A percentile compares a stretch with the other conserved stretches of the same genome.
Conservation (phyloP, 352 stramenopile species). For the Phytopythium aichiense region DNA sequence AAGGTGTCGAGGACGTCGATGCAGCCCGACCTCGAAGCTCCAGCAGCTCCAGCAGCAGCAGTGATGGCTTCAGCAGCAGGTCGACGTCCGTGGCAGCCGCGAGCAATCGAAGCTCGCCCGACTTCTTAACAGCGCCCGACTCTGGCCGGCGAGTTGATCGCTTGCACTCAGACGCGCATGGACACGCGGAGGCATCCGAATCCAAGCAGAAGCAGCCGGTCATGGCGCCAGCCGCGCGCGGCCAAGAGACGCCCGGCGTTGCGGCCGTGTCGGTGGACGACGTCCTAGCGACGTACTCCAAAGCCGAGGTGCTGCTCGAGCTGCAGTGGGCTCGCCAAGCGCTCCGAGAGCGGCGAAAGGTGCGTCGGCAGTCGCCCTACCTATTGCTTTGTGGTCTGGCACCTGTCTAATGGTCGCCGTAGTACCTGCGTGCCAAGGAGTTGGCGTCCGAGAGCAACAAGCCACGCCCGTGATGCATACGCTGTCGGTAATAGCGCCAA, state of each 20-base stretch:
- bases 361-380: constrained; percentile 9
- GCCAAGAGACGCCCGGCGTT: background rate
- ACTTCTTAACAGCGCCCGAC: background rate
- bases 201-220: constrained; percentile 7
- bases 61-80: background rate
- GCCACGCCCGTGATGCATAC: background rate
- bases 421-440: constrained; percentile 34
- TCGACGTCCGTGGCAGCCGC: background rate
- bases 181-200: constrained; percentile 1
- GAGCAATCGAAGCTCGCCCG: background rate
- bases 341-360: constrained; percentile 41
- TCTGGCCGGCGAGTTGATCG: background rate
- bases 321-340: constrained; percentile 48
- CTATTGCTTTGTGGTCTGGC: background rate
- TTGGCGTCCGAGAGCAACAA: background rate
- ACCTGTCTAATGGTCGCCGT: constrained; percentile 1
- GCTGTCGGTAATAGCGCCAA: background rate
- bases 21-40: background rate
- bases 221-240: background rate
- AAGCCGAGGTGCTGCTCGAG: constrained; percentile 45
- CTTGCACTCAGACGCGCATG: background rate
- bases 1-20: background rate
- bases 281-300: constrained; percentile 46
- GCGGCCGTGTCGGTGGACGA: constrained; percentile 16
- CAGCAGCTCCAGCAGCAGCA: background rate